These are phyloP conservation scores for Ceratocystis huliohia DNA, from an alignment of 2,329 filamentous ascomycete genomes.

Conservation along the genomic window DNA sequence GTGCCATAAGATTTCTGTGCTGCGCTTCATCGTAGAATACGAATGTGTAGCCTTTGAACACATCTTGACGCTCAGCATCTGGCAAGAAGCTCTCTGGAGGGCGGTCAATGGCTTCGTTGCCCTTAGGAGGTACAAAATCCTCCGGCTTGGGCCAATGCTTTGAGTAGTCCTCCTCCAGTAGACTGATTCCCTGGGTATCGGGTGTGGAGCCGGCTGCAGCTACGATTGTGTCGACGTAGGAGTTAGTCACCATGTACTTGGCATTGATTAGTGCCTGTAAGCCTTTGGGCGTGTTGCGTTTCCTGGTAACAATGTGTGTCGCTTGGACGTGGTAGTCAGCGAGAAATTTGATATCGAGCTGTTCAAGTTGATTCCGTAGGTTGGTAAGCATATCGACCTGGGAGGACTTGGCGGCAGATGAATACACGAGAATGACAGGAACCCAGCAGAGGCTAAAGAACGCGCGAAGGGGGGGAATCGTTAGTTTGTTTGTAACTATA, in stretches of 20 bases:
- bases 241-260: constrained; percentile 59
- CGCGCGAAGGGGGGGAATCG: no score
- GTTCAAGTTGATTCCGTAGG: constrained; percentile 56
- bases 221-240: constrained; percentile 62
- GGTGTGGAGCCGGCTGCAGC: constrained; percentile 30
- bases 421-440: constrained; percentile 70
- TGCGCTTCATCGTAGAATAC: constrained; percentile 70
- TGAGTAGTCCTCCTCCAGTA: constrained; percentile 69
- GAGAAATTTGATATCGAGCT: constrained; percentile 77
- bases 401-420: constrained; percentile 57
- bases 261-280: constrained; percentile 77
- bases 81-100: constrained; percentile 60
- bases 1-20: constrained; percentile 59
- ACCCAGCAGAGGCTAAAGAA: constrained; percentile 58
- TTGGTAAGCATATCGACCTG: constrained; percentile 51
- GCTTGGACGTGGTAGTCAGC: constrained; percentile 59
- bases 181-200: constrained; percentile 38
- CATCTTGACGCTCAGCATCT: constrained; percentile 47
- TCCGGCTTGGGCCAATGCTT: constrained; percentile 63
- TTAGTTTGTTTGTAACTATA: constrained; percentile 19
- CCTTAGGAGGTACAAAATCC: constrained; percentile 58
- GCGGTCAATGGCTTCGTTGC: constrained; percentile 60
- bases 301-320: constrained; percentile 78
- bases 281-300: constrained; percentile 78
- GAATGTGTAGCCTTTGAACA: constrained; percentile 83